Base-by-base conservation (phyloP, 2,329 filamentous ascomycete species). In the Curvularia hawaiiensis region DNA sequence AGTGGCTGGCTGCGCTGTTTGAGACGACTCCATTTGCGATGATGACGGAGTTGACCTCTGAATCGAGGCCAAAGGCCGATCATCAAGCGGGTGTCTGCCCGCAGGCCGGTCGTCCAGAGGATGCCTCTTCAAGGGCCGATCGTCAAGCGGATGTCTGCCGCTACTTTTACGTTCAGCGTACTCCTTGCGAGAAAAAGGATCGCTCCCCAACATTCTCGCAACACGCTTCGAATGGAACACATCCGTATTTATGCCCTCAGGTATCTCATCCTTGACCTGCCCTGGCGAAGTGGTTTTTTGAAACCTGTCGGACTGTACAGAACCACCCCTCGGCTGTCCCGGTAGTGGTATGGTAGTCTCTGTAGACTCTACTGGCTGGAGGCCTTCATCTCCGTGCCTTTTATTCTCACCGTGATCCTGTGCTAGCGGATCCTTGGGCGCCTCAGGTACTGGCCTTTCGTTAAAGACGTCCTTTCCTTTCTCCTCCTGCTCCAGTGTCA, bases 221-320 rank as follows among this genome's bases (percentile, higher is more conserved):
- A 88, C 83, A 53, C 79, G 80, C 3, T 82, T 83, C 53, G 84
- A 89, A 54, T 84, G 83, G 67, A 90, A 90, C 0, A 89, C 73
- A 62, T 86, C 82, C 5, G 82, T 81, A 66, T 88, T 82, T 66
- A 88, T 78, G 46, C 83, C 85, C 52, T 86, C 83, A 4, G 85
- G 80, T 16, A 83, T 58, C n/a, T 83, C 78, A 18, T 82, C 78
- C 54, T 80, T 71, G 50, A 72, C 45, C 33, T 61, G 55, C 33
- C 61, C 35, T 28, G 67, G 60, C n/a, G 55, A 62, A 38, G 83
- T 81, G 75, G 20, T 77, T 76, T 61, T 74, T 50, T 72, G 64
- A 52, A 74, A 60, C 58, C 69, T 71, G 39, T 64, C 59, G 2
- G 67, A 60, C 57, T 79, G 75, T n/a, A 79, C 65, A 28, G 79